Evolutionary conservation across 169 alveolate genomes (phyloP), one percentile per base, ranked within the genome.

Genomic region (Amoebophrya sp.): DNA sequence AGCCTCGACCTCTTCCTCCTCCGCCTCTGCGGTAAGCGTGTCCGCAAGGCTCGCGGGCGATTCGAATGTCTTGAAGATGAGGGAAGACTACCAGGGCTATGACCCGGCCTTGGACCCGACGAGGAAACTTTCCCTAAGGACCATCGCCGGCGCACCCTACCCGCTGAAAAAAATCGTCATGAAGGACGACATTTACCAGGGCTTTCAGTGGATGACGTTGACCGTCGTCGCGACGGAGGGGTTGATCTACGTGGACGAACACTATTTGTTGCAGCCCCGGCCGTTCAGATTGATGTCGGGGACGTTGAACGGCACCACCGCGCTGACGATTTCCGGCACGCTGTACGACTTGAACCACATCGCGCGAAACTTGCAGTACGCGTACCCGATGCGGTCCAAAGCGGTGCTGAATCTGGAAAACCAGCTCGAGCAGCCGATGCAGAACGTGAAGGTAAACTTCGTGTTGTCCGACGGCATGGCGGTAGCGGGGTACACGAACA

Each of bases 221-320:
- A 66, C 83, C 39, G 83, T 66, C 35, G 83, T 66, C 39, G 83
- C 83, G 83, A 66, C 83, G 83, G 83, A 66, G 18, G 83, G 83
- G 32, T 25, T 66, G 38, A n/a, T 66, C 32, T 66, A 66, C 83
- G 83, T 66, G 83, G 83, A 66, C 83, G 83, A 66, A 25, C 83
- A 66, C 83, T 66, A 66, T 25, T 25, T 66, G 32, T 25, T 66
- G 12, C 83, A 66, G 83, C 83, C 83, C 10, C 83, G 83, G 35
- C 83, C 83, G 32, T 66, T 66, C 32, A 2, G 83, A 1, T 18
- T 66, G 83, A 25, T 66, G 35, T 2, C 1, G 83, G 83, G 83
- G 1, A 66, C 83, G 1, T 25, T 66, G 32, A 66, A 66, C 83
- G 83, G 83, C 29, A 66, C 83, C 32, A n/a, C 35, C 29, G 83